Percentiles rank a stretch among this genome's conserved stretches.
Conservation (phyloP, 805 yeast species). For the Kodamaea fukazawae region DNA sequence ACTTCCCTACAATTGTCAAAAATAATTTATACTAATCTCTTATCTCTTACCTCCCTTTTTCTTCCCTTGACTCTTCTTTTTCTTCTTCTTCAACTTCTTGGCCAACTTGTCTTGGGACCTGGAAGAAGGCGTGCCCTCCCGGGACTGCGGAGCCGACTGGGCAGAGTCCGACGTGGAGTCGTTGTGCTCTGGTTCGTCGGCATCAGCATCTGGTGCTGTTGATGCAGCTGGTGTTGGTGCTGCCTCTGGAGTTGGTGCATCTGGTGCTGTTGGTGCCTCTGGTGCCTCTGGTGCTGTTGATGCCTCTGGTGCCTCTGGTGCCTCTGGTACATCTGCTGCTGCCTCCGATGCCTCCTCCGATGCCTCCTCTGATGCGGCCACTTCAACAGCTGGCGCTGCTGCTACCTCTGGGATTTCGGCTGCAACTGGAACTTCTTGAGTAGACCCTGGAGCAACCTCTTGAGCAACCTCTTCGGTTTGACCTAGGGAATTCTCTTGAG, state of each 20-base stretch:
- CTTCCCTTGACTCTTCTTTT: conserved; percentile 6
- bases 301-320: background rate
- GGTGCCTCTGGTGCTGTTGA: background rate
- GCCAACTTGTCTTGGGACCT: conserved; percentile 5
- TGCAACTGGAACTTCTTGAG: too few relatives aligned
- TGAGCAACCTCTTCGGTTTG: background rate
- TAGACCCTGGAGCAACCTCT: background rate
- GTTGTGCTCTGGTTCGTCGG: background rate
- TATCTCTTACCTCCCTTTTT: conserved; percentile 4
- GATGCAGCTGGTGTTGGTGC: too few relatives aligned
- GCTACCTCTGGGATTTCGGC: too few relatives aligned
- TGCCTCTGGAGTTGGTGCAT: background rate
- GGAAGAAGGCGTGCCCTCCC: conserved; percentile 1
- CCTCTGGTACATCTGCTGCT: too few relatives aligned
- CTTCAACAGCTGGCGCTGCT: too few relatives aligned
- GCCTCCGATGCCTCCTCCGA: too few relatives aligned
- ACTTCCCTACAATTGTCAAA: too few relatives aligned
- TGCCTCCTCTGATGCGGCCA: too few relatives aligned
- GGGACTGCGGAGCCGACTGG: conserved; percentile 4
- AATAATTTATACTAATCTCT: too few relatives aligned
- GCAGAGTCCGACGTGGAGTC: background rate
- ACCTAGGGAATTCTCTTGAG: background rate
- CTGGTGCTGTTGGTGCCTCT: conserved; percentile 3
- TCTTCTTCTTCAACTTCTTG: conserved; percentile 9
- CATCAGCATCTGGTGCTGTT: too few relatives aligned